Evolutionary conservation across 768 basidiomycete species (phyloP).

Genomic region (Tephrocybe rancida): DNA sequence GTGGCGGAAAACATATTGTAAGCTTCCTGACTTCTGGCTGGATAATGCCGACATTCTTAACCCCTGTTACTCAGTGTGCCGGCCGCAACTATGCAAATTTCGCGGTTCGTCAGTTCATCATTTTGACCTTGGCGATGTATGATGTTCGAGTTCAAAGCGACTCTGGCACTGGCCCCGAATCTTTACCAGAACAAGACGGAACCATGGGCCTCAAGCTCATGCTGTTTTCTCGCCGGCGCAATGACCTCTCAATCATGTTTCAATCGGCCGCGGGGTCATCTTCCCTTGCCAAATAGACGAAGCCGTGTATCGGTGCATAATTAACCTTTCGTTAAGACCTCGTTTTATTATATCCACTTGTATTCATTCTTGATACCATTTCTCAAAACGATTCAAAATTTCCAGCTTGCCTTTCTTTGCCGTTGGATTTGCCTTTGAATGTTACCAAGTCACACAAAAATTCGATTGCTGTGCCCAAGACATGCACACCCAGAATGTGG

Average conservation of each 20-base stretch:
- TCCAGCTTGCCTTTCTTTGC: too few relatives aligned
- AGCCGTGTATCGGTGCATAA: too few relatives aligned
- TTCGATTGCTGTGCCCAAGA: too few relatives aligned
- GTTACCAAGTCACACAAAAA: too few relatives aligned
- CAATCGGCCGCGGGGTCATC: neutral
- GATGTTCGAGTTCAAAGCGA: neutral
- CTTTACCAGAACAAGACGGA: neutral
- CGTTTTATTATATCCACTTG: too few relatives aligned
- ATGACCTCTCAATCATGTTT: neutral
- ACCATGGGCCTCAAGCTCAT: neutral
- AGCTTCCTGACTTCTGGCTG: neutral
- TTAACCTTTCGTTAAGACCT: too few relatives aligned
- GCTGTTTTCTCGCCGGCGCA: neutral
- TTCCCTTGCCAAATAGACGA: neutral
- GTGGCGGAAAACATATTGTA: neutral
- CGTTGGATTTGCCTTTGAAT: too few relatives aligned
- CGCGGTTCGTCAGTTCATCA: neutral
- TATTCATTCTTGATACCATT: too few relatives aligned
- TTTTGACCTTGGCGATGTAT: neutral
- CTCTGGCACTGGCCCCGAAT: neutral
- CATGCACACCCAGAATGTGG: too few relatives aligned
- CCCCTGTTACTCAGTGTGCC: neutral
- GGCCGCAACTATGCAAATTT: constrained; percentile 2
- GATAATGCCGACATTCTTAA: too few relatives aligned
- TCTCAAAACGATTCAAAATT: too few relatives aligned